Conservation (phyloP, 257 asterid species). For the Solanum bulbocastanum region DNA sequence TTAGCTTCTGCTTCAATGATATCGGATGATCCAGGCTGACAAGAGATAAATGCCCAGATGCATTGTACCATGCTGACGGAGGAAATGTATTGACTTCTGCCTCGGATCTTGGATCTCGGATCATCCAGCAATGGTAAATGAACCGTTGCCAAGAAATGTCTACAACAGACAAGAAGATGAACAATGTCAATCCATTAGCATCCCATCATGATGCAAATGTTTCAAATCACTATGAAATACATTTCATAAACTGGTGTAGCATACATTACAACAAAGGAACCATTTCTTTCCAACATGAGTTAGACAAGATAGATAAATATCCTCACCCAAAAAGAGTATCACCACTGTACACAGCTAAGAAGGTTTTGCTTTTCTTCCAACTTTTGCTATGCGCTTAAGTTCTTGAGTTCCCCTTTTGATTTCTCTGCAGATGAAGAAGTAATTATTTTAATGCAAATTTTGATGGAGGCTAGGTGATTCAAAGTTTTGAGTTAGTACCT, state of each 20-base stretch:
- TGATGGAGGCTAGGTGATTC: not conserved
- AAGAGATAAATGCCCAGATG: not conserved
- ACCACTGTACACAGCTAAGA: slow-evolving; percentile 25
- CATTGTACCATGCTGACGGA: not conserved
- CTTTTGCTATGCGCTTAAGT: slow-evolving; percentile 52
- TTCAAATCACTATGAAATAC: not conserved
- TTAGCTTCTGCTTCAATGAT: not conserved
- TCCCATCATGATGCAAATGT: not conserved
- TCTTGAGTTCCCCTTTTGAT: slow-evolving; percentile 50
- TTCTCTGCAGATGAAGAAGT: slow-evolving; percentile 34
- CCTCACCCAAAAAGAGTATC: not conserved
- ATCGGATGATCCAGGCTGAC: not conserved
- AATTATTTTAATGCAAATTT: not conserved
- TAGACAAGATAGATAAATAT: not conserved
- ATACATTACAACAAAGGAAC: not conserved
- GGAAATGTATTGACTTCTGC: not conserved
- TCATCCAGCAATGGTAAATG: not conserved
- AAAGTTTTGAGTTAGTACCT: slow-evolving; percentile 36
- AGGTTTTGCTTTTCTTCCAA: slow-evolving; percentile 61
- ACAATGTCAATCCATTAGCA: not conserved
- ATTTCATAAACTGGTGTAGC: not conserved
- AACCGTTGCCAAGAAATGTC: not conserved
- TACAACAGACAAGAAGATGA: not conserved
- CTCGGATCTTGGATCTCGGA: not conserved
- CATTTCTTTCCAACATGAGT: not conserved